Conservation (phyloP, 140 eudicot species). For the Stevia rebaudiana region DNA sequence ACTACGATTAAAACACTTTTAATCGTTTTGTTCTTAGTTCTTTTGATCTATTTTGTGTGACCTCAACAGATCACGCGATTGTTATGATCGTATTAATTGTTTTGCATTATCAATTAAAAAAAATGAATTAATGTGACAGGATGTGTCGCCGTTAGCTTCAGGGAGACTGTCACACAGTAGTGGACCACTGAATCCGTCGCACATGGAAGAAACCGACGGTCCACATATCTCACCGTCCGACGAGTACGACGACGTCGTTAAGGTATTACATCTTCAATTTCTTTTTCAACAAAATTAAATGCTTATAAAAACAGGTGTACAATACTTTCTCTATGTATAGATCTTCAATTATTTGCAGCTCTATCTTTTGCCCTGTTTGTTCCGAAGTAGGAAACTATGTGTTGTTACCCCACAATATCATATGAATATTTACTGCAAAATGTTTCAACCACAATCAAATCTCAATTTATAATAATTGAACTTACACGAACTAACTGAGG, state of each 20-base stretch:
- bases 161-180: conserved; percentile 97
- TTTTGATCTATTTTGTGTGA: not conserved
- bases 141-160: conserved; percentile 87
- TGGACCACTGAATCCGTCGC: conserved; percentile 81
- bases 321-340: not conserved
- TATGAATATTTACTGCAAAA: not conserved
- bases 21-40: not conserved
- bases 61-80: conserved; percentile 2
- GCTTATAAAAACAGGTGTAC: not conserved
- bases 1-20: not conserved
- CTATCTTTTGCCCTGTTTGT: not conserved
- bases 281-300: not conserved
- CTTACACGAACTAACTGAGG: too few relatives aligned
- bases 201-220: conserved; percentile 69
- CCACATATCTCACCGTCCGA: conserved; percentile 82
- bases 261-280: conserved; percentile 44
- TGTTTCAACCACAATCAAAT: too few relatives aligned
- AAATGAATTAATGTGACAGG: conserved; percentile 41
- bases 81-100: conserved; percentile 12
- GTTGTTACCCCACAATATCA: not conserved
- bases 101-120: not conserved
- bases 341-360: not conserved
- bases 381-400: not conserved
- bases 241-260: conserved; percentile 81
- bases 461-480: too few relatives aligned